Conservation (phyloP, 2,329 filamentous ascomycete genomes). For the Trichoderma aggressivum region DNA sequence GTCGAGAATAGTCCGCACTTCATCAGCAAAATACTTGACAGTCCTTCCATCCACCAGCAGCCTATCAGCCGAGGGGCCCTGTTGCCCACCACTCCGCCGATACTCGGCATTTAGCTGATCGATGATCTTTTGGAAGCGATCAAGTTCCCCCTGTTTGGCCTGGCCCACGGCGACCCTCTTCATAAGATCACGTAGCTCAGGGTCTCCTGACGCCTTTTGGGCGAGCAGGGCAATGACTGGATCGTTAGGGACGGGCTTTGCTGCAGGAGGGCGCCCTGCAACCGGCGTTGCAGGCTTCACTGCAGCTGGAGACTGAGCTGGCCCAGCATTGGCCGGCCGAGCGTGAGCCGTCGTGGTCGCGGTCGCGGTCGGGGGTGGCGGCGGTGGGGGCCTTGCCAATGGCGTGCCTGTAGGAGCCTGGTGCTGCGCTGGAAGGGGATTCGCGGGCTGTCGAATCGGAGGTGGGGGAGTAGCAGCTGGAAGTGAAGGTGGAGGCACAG, state of each 20-base stretch:
- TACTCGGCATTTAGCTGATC: constrained; percentile 68
- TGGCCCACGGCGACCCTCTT: constrained; percentile 75
- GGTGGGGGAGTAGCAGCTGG: constrained; percentile 25
- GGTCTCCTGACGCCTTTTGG: constrained; percentile 69
- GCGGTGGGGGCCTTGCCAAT: constrained; percentile 19
- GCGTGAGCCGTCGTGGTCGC: constrained; percentile 23
- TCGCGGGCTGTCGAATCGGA: constrained; percentile 24
- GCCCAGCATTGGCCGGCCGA: constrained; percentile 20
- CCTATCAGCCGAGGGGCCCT: constrained; percentile 53
- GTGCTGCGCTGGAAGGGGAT: constrained; percentile 22
- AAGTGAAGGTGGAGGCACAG: constrained; percentile 19
- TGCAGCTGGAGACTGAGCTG: constrained; percentile 19
- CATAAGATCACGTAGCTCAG: constrained; percentile 73
- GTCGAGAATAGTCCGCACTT: constrained; percentile 54
- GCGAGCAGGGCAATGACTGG: constrained; percentile 79
- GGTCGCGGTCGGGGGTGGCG: constrained; percentile 29
- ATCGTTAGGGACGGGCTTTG: constrained; percentile 47
- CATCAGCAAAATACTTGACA: constrained; percentile 58
- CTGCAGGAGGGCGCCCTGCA: constrained; percentile 15
- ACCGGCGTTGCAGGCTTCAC: constrained; percentile 24
- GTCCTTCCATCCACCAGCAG: constrained; percentile 54
- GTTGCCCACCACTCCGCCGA: constrained; percentile 48
- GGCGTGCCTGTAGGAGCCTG: constrained; percentile 22
- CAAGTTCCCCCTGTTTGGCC: constrained; percentile 67
- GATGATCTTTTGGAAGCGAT: constrained; percentile 76